Conservation (phyloP, 106 monocot species). For the Narthecium ossifragum region DNA sequence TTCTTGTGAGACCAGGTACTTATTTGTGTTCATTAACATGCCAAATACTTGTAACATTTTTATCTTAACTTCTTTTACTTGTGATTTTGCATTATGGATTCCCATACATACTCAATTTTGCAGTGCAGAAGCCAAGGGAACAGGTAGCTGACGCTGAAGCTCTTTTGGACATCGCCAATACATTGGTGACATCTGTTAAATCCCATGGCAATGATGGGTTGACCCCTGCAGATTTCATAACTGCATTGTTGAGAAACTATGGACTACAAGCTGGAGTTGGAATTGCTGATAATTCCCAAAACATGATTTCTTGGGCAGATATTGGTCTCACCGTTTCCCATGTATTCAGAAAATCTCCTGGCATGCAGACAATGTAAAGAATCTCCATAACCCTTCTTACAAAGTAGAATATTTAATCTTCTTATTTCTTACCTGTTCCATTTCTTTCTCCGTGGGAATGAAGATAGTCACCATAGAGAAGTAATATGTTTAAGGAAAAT, state of each 20-base stretch:
- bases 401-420: not conserved
- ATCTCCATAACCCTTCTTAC: not conserved
- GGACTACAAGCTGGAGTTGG: conserved; percentile 19
- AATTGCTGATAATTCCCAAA: conserved; percentile 1
- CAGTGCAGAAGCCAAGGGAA: conserved; percentile 84
- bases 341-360: conserved; percentile 38
- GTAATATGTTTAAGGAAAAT: no score
- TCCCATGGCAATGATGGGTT: conserved; percentile 54
- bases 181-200: conserved; percentile 38
- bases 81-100: no score
- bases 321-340: conserved; percentile 46
- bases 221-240: conserved; percentile 71
- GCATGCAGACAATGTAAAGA: conserved; percentile 75
- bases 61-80: not conserved
- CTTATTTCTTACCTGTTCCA: not conserved
- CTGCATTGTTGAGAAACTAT: conserved; percentile 51
- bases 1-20: no score
- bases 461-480: no score
- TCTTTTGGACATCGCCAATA: conserved; percentile 58
- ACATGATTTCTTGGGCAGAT: conserved; percentile 33
- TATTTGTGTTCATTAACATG: no score
- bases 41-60: no score
- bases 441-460: not conserved
- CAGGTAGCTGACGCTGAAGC: conserved; percentile 92
- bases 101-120: no score